These are phyloP conservation scores for Fomitopsis betulina DNA, from an alignment of 1,284 basidiomycete genomes.

Conservation along the genomic window DNA sequence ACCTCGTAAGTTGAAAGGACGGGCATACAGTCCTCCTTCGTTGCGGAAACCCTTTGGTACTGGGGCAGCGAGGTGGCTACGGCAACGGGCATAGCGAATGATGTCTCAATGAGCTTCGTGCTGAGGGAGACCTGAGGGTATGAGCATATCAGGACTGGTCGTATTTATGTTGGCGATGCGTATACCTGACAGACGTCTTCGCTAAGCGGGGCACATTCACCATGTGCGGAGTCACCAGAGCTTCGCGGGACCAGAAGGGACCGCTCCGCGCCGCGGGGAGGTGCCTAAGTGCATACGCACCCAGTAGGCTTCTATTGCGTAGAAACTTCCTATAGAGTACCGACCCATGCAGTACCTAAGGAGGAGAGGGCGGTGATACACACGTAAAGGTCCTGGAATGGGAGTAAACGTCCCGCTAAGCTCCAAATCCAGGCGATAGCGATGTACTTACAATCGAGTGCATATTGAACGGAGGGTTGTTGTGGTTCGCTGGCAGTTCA, in stretches of 20 bases:
- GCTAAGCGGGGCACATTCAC: background rate
- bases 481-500: no score
- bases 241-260: background rate
- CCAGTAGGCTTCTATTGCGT: background rate
- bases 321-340: background rate
- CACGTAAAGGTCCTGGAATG: background rate
- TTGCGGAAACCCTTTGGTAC: slow-evolving; percentile 26
- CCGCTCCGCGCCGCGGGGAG: background rate
- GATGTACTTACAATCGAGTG: no score
- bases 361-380: background rate
- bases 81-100: slow-evolving; percentile 1
- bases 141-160: background rate
- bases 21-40: slow-evolving; percentile 27
- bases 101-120: background rate
- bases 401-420: background rate
- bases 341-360: background rate
- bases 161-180: background rate
- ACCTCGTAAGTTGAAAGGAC: background rate
- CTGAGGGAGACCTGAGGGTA: background rate
- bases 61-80: slow-evolving; percentile 18
- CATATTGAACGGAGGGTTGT: no score
- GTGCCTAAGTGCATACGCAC: background rate
- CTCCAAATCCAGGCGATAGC: background rate
- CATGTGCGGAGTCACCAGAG: background rate
- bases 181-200: background rate